Evolutionary conservation across 2,329 filamentous ascomycete genomes (phyloP).

Genomic region (Cladobotryum protrusum): DNA sequence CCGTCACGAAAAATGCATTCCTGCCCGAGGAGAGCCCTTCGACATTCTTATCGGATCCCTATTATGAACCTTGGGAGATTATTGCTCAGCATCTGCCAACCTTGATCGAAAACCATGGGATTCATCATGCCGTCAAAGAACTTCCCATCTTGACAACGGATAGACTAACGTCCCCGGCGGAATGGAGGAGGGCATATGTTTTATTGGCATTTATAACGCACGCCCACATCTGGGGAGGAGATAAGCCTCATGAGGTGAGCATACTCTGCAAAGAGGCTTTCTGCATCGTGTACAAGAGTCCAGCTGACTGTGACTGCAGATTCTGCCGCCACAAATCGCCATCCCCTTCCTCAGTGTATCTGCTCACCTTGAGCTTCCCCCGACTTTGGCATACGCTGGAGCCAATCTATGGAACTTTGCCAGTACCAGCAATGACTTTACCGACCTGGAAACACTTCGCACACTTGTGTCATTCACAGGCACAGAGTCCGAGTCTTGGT

Average conservation of each 20-base stretch:
- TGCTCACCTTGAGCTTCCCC: slow-evolving; percentile 69
- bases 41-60: slow-evolving; percentile 56
- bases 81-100: slow-evolving; percentile 61
- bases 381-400: slow-evolving; percentile 84
- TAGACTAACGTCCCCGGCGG: slow-evolving; percentile 54
- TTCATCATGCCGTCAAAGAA: slow-evolving; percentile 56
- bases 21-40: slow-evolving; percentile 67
- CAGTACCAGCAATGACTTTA: slow-evolving; percentile 47
- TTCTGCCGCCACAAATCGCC: slow-evolving; percentile 68
- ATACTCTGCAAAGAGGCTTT: not conserved
- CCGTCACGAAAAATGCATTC: slow-evolving; percentile 60
- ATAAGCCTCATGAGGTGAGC: slow-evolving; percentile 63
- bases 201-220: slow-evolving; percentile 76
- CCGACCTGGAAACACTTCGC: slow-evolving; percentile 61
- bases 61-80: slow-evolving; percentile 76
- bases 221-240: slow-evolving; percentile 84
- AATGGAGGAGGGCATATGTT: slow-evolving; percentile 78
- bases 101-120: slow-evolving; percentile 56
- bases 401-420: slow-evolving; percentile 88
- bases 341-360: slow-evolving; percentile 70
- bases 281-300: not conserved
- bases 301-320: slow-evolving; percentile 27
- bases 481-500: slow-evolving; percentile 88
- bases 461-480: slow-evolving; percentile 81
- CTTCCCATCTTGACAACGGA: slow-evolving; percentile 66